A percentile compares a stretch with the other conserved stretches of the same genome.
These are phyloP conservation scores for Globisporangium barbulae DNA, from an alignment of 352 stramenopile species.

Conservation along the genomic window DNA sequence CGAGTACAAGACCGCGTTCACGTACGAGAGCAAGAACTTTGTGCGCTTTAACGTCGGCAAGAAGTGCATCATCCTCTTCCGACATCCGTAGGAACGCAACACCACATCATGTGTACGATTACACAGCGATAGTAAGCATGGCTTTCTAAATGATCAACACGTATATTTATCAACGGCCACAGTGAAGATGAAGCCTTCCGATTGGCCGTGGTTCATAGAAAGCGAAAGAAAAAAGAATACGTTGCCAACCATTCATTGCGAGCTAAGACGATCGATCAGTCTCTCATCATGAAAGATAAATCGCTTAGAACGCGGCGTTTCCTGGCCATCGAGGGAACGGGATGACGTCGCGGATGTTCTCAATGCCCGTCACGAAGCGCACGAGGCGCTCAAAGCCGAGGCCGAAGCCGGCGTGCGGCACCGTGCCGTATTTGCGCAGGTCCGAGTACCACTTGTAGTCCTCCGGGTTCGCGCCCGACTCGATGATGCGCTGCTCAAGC, in stretches of 20 bases:
- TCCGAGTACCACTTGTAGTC: conserved; percentile 98
- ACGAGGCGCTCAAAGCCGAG: conserved; percentile 98
- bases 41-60: conserved; percentile 83
- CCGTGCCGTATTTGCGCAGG: conserved; percentile 94
- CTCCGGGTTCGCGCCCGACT: conserved; percentile 72
- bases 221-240: background rate
- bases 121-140: background rate
- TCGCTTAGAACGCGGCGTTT: conserved; percentile 89
- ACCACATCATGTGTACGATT: background rate
- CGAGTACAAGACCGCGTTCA: conserved; percentile 72
- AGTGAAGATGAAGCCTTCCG: background rate
- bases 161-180: conserved; percentile 7
- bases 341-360: conserved; percentile 99
- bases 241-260: background rate
- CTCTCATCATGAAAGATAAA: too few species aligned
- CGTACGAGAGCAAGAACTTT: conserved; percentile 85
- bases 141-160: background rate
- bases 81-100: conserved; percentile 38
- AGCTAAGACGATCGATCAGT: background rate
- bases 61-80: conserved; percentile 83
- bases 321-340: conserved; percentile 95
- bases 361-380: conserved; percentile 96
- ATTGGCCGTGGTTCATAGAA: background rate
- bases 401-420: conserved; percentile 97
- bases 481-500: conserved; percentile 69